Base-by-base conservation (phyloP, 495 filamentous ascomycete species). In the Opeltia flavorubescens region DNA sequence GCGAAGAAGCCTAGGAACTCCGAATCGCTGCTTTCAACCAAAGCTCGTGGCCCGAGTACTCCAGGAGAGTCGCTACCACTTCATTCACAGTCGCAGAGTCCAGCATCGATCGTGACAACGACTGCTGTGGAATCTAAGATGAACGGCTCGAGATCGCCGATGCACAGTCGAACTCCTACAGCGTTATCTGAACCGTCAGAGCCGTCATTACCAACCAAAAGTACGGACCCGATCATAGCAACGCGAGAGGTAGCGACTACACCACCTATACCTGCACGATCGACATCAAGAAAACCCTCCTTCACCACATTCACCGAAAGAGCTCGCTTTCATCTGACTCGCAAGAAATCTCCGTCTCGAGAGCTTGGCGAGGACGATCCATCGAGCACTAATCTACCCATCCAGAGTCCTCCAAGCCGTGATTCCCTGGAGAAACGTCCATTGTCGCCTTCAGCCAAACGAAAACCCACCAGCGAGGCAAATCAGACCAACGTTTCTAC, bases 401-500 rank as follows among this genome's bases (percentile, higher is more conserved):
- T 54, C 18, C 52, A 54, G 28, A 43, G 27, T n/a, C 48, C 50
- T 48, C 47, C 48, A 21, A 33, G 46, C 33, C 39, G 26, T 9
- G 31, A 24, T 26, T 44, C 50, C 8, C 50, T 41, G 1, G 42
- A 21, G 21, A 44, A 52, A 23, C 40, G 15, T 13, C 41, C 50
- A 8, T 49, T 46, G 24, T 46, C 52, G 17, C 49, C 55, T 36
- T 18, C 45, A 2, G 38, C 52, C 34, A 25, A 29, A 43, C 49
- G 52, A n/a, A 39, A 50, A 2, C 55, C 55, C 11, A 49, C 52
- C 26, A 45, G 49, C 17, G 52, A 29, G 17, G 34, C 36, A 33
- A 31, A 50, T 21, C 31, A 49, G 4, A 46, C 52, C 52, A 57
- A 52, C 43, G 47, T 55, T 36, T 55, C 55, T 12, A 49, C 49